phyloP scores from a whole-genome alignment of 164 flowering plant genomes.

The Aristolochia fimbriata region DNA sequence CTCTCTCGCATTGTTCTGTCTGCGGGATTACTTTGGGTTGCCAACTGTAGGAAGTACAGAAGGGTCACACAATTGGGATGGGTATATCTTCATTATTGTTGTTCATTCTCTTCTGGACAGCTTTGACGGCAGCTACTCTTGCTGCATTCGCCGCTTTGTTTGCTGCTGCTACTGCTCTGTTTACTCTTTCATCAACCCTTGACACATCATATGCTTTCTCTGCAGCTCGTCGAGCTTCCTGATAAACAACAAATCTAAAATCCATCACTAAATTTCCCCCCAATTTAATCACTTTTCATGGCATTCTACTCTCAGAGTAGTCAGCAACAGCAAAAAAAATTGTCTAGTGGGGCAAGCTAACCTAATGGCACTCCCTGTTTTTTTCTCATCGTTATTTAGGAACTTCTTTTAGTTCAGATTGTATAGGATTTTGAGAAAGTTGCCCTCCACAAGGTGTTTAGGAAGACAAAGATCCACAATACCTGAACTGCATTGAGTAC shows the following conservation, averaged over 20 bases:
- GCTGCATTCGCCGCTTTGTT: constrained; percentile 94
- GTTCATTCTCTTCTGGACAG: constrained; percentile 65
- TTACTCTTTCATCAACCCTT: constrained; percentile 79
- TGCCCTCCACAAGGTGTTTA: too few relatives aligned
- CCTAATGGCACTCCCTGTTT: too few relatives aligned
- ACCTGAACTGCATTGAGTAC: constrained; percentile 77
- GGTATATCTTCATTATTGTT: constrained; percentile 14
- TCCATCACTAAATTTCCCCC: not conserved
- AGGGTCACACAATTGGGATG: constrained; percentile 18
- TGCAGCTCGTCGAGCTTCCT: constrained; percentile 86
- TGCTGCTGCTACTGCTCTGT: constrained; percentile 68
- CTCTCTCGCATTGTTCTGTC: too few relatives aligned
- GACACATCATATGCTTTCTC: constrained; percentile 62
- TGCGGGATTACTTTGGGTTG: too few relatives aligned
- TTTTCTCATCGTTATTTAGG: too few relatives aligned
- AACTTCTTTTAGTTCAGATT: too few relatives aligned
- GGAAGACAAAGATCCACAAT: not conserved
- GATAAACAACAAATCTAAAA: constrained; percentile 10
- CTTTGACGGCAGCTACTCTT: constrained; percentile 90
- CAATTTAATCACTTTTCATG: too few relatives aligned
- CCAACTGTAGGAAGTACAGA: too few relatives aligned
- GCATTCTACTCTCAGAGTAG: too few relatives aligned
- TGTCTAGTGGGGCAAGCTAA: too few relatives aligned
- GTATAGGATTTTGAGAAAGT: too few relatives aligned
- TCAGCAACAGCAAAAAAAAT: too few relatives aligned